These are phyloP conservation scores for Pseudogymnoascus sp. DNA, from an alignment of 2,329 filamentous ascomycete genomes.

Conservation along the genomic window DNA sequence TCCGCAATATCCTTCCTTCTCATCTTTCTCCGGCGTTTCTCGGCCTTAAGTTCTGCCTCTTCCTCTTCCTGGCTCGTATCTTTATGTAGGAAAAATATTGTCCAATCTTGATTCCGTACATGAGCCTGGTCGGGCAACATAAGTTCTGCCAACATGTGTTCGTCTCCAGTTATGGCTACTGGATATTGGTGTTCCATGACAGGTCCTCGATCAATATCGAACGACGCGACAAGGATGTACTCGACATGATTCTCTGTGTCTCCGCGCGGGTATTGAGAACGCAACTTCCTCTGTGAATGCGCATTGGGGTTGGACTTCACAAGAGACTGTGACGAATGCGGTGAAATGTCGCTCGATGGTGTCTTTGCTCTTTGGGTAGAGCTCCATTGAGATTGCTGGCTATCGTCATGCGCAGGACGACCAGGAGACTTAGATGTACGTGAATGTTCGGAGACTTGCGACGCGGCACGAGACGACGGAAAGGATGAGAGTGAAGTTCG, in stretches of 20 bases:
- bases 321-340: constrained; percentile 52
- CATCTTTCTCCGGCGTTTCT: constrained; percentile 42
- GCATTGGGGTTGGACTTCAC: constrained; percentile 43
- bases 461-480: constrained; percentile 47
- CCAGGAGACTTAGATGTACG: constrained; percentile 49
- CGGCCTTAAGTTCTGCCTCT: constrained; percentile 57
- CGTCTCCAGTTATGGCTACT: constrained; percentile 87
- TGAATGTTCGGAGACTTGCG: constrained; percentile 45
- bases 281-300: constrained; percentile 47
- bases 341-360: constrained; percentile 47
- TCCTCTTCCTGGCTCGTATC: constrained; percentile 80
- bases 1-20: constrained; percentile 43
- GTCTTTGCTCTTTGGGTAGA: constrained; percentile 51
- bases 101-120: constrained; percentile 93
- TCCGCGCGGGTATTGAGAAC: constrained; percentile 68
- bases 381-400: constrained; percentile 50
- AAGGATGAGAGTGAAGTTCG: constrained; percentile 57
- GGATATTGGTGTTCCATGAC: constrained; percentile 99
- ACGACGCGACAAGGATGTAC: constrained; percentile 94
- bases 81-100: constrained; percentile 97
- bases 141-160: constrained; percentile 95
- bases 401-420: constrained; percentile 37
- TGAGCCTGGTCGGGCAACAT: constrained; percentile 98
- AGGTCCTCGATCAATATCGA: constrained; percentile 91
- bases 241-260: constrained; percentile 88